These are phyloP conservation scores for Allium cepa DNA, from an alignment of 106 monocot genomes.

Conservation along the genomic window DNA sequence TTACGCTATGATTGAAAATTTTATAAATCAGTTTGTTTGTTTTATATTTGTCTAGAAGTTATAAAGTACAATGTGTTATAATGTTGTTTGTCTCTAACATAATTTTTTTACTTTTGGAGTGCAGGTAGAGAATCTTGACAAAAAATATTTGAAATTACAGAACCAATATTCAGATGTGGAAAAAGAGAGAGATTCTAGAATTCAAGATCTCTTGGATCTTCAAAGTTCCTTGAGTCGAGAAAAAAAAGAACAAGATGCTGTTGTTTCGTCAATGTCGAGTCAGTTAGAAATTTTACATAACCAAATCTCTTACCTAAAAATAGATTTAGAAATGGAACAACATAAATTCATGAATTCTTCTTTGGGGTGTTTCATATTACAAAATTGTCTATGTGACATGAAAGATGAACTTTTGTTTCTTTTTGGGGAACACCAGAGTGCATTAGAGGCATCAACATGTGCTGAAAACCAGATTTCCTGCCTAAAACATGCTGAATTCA, in stretches of 20 bases:
- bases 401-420: conserved; percentile 30
- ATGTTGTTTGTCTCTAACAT: background rate
- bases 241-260: conserved; percentile 22
- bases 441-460: conserved; percentile 19
- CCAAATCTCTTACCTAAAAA: conserved; percentile 18
- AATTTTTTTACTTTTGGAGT: background rate
- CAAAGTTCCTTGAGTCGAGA: conserved; percentile 15
- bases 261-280: conserved; percentile 11
- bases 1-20: no score
- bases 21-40: no score
- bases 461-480: conserved; percentile 1
- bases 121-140: conserved; percentile 35
- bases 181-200: conserved; percentile 21
- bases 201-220: conserved; percentile 30
- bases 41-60: no score
- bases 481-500: background rate
- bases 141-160: conserved; percentile 26
- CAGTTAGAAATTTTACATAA: conserved; percentile 16
- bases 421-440: conserved; percentile 17
- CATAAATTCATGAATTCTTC: conserved; percentile 21
- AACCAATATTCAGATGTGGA: conserved; percentile 19
- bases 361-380: conserved; percentile 41
- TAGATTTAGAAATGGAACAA: conserved; percentile 37
- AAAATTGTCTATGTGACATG: conserved; percentile 36
- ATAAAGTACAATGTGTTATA: no score